Evolutionary conservation across 352 stramenopile genomes (phyloP).

Genomic region (Elongisporangium anandrum): DNA sequence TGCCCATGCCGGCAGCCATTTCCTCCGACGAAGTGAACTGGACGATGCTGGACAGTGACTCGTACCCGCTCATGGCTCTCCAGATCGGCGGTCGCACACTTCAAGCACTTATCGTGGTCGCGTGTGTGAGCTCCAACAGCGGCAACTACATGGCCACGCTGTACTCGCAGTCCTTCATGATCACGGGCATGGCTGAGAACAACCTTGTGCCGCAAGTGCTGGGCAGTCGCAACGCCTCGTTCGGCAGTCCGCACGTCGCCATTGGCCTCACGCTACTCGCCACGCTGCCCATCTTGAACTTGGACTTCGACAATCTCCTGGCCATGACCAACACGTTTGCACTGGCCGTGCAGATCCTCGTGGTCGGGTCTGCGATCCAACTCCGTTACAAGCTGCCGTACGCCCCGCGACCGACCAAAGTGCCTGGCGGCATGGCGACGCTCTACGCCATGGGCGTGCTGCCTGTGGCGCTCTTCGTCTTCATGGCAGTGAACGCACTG

Average conservation of each 20-base stretch:
- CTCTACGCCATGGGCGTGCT: conserved; percentile 28
- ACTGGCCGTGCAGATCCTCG: conserved; percentile 75
- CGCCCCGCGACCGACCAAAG: conserved; percentile 57
- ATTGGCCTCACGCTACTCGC: conserved; percentile 26
- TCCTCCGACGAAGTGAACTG: conserved; percentile 50
- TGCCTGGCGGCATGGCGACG: conserved; percentile 35
- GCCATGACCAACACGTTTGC: conserved; percentile 91
- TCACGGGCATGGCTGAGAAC: conserved; percentile 75
- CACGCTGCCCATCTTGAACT: conserved; percentile 33
- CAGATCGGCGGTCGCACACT: conserved; percentile 79
- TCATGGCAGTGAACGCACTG: conserved; percentile 30
- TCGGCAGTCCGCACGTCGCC: conserved; percentile 30
- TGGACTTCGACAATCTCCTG: conserved; percentile 73
- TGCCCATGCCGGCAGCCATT: conserved; percentile 86
- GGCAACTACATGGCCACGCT: conserved; percentile 91
- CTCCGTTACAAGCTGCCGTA: conserved; percentile 71
- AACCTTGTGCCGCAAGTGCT: conserved; percentile 80
- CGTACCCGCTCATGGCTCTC: conserved; percentile 80
- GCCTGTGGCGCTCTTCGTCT: conserved; percentile 24
- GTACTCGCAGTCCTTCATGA: conserved; percentile 83
- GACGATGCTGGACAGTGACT: conserved; percentile 76
- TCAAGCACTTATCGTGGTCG: conserved; percentile 75
- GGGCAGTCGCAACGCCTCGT: conserved; percentile 32
- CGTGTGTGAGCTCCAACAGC: conserved; percentile 65
- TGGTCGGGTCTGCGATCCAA: conserved; percentile 88